Evolutionary conservation across 2,329 filamentous ascomycete species (phyloP), one percentile per base, ranked within the genome.

Genomic region (Penicillium sp.): DNA sequence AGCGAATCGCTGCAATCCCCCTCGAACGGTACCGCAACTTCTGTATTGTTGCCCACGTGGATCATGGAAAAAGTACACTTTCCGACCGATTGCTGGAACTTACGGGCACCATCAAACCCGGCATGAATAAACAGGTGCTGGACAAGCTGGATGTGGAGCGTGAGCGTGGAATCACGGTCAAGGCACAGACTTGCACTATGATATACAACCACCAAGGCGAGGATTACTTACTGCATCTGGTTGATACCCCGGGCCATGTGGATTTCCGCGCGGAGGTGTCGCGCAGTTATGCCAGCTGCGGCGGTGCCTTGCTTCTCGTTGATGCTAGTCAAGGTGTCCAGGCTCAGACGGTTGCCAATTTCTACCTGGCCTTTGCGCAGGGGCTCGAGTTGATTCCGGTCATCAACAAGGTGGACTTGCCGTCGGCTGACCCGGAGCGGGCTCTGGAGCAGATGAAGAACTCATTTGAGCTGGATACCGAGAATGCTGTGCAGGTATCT

Each of bases 101-200:
- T 55, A 98, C 93, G 1, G 91, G 93, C 18, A 97, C 91, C 5
- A 97, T 98, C 55, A 75, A 87, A 59, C 80, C 87, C 0, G 90
- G 89, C 49, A 78, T 79, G 43, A 95, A 96, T 68, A 95, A 95
- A 73, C 93, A 98, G 76, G 88, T 97, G 53, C 76, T 98, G 55
- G 93, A 98, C 72, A 96, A 95, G 68, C 81, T 98, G 33, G 93
- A 98, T 66, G 93, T 98, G 47, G 93, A 98, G 73, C 80, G 93
- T 44, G 90, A 97, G 71, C 82, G 93, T 35, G 93, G 93, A 52
- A 98, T 98, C 67, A 98, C 93, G 0, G 93, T 98, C 67, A 98
- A 98, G 75, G 93, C 93, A 47, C 93, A 98, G 75, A 97, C 93
- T 48, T 97, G 93, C 71, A 93, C 86, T 47, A 98, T 98, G 93